Base-by-base conservation (phyloP, 306 rosid genomes). In the Hippophae tibetana region DNA sequence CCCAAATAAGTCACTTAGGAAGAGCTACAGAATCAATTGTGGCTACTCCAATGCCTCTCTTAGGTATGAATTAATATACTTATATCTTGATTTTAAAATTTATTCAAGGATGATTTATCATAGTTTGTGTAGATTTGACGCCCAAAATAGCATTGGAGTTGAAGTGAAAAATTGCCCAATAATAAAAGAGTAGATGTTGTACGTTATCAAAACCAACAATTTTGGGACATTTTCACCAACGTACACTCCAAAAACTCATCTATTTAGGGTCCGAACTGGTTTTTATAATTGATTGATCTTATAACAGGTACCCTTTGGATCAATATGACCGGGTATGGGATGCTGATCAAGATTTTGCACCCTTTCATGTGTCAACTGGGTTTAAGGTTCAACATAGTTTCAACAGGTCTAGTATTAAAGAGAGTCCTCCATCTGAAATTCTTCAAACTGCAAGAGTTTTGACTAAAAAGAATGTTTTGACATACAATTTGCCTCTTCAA, bases 291-390 rank as follows among this genome's bases (percentile, higher is more conserved):
- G 57, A 23, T 63, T 47, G 43, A 18, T 72, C 60, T 68, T 14
- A 13, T 64, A 63, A 52, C 79, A 90, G 98, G 84, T 90, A 81
- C 61, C 98, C 98, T 25, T 45, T 54, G 47, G 98, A 90, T 70
- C 82, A 73, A 42, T 87, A 68, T 54, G 98, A 90, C 48, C 89
- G 96, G 52, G 79, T 83, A 67, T 90, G 96, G 98, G 86, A 81
- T 44, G 67, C 76, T 42, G 96, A 90, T 64, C 49, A 63, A 64
- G 73, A 76, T 67, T 90, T 83, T 73, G 48, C 76, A 42, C 98
- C 96, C 47, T 78, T 69, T 73, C 96, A 83, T 60, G 65, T 71
- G 54, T 65, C 96, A 58, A n/a, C 72, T 27, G 92, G 87, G 25
- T 74, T 90, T 61, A 71, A 72, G 81, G 66, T 69, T 71, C 75